Base-by-base conservation (phyloP, 768 basidiomycete species). In the Boletus reticuloceps region DNA sequence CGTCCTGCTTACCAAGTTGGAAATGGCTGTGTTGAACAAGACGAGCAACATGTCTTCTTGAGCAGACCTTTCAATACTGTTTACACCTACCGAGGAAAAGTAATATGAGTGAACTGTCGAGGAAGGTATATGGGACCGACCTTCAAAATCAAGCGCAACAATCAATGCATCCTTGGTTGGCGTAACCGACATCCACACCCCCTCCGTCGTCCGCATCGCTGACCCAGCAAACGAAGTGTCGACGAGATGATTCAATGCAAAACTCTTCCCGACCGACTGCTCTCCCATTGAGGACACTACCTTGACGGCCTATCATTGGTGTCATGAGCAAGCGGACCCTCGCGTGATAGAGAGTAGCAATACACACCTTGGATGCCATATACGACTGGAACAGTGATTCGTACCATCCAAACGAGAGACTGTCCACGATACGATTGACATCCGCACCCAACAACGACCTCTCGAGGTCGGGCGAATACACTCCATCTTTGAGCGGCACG, bases 211-310 rank as follows among this genome's bases (percentile, higher is more conserved):
- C 19, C 82, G 70, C 82, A 85, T 83, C 0, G 83, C 84, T 11
- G 78, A 81, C 1, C 84, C 84, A 11, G 82, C 82, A 59, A 86
- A 86, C 0, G 85, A 85, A 0, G 83, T 83, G 59, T 86, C 84
- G 2, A 75, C 77, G 5, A 86, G 71, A 57, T 86, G 85, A 50
- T 85, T 85, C 39, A 85, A 63, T 0, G 79, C 70, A 51, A 77
- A 86, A 47, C 78, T 81, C 59, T 85, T 85, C 1, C 84, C 85
- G 2, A 86, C 84, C 0, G 82, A 84, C 61, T 86, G 84, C 63
- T 85, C 83, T 1, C 83, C 84, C 85, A 85, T 85, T 0, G 85
- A 86, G 0, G 84, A 83, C 2, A 85, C 84, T 4, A 85, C 85
- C 58, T 77, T 79, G 14, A 86, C 83, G 2, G 82, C 82, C 81